phyloP scores from a whole-genome alignment of 805 yeast species.

The Zygosaccharomyces gambellarensis region DNA sequence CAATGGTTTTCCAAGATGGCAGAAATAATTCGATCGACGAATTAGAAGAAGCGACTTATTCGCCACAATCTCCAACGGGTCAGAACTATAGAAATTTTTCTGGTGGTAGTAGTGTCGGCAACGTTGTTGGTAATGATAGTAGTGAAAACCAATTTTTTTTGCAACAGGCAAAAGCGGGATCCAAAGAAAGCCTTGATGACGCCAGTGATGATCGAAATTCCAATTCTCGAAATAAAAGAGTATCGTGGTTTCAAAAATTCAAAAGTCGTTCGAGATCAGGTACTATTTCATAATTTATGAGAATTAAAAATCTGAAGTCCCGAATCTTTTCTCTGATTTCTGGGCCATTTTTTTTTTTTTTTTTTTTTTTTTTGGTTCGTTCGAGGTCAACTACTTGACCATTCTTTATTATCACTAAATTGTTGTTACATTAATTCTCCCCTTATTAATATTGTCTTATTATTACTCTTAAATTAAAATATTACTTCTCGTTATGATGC shows the following conservation, averaged over 20 bases:
- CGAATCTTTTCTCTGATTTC: neutral
- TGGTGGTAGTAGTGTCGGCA: neutral
- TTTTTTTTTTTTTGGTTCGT: neutral
- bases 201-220: conserved; percentile 15
- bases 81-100: neutral
- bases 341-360: neutral
- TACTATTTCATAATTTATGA: conserved; percentile 6
- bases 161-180: neutral
- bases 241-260: conserved; percentile 44
- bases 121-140: neutral
- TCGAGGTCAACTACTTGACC: neutral
- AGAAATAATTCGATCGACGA: conserved; percentile 23
- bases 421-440: neutral
- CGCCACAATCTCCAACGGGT: neutral
- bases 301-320: neutral
- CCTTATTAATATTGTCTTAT: neutral
- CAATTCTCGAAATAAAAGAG: conserved; percentile 32
- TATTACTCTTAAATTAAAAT: conserved; percentile 1
- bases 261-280: conserved; percentile 37
- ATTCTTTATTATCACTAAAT: neutral
- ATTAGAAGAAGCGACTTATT: conserved; percentile 6
- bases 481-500: neutral
- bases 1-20: conserved; percentile 17
- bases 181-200: conserved; percentile 10
- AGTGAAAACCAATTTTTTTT: conserved; percentile 1